Percentiles rank a stretch among this genome's conserved stretches.
Conservation (phyloP, 164 flowering plant genomes). For the Litsea cubeba region DNA sequence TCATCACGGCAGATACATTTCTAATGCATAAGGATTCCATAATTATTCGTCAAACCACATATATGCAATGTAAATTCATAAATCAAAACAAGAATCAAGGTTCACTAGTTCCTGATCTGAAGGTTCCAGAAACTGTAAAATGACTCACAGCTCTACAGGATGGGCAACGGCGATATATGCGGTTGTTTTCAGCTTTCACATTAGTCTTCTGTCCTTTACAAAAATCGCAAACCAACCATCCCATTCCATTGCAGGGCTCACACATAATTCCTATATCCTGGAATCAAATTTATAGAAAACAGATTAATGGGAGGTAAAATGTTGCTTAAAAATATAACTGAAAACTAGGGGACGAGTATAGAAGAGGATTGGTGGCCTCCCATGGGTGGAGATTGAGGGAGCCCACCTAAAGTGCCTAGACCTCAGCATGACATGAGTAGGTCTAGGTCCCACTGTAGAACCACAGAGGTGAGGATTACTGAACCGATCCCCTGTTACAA, state of each 20-base stretch:
- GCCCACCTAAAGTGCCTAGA: not conserved
- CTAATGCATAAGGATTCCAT: not conserved
- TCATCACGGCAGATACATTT: not conserved
- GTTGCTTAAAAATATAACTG: not conserved
- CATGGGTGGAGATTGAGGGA: too few relatives aligned
- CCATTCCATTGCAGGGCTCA: conserved; percentile 75
- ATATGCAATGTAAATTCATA: not conserved
- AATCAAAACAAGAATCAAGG: not conserved
- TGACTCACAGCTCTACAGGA: conserved; percentile 82
- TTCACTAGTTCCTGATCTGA: not conserved
- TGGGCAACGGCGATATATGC: conserved; percentile 86
- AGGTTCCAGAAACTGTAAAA: not conserved
- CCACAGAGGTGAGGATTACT: not conserved
- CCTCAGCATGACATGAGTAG: not conserved
- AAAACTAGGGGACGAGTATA: not conserved
- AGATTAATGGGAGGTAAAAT: not conserved
- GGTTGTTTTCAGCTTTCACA: conserved; percentile 59
- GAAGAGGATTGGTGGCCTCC: not conserved
- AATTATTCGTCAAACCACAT: too few relatives aligned
- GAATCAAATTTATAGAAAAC: conserved; percentile 18
- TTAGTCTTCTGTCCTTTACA: conserved; percentile 83
- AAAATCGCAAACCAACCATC: conserved; percentile 88
- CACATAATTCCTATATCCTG: conserved; percentile 55
- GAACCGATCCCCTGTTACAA: not conserved
- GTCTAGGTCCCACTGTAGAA: not conserved